phyloP scores from a whole-genome alignment of 2,329 filamentous ascomycete genomes.

The Claviceps fusiformis region DNA sequence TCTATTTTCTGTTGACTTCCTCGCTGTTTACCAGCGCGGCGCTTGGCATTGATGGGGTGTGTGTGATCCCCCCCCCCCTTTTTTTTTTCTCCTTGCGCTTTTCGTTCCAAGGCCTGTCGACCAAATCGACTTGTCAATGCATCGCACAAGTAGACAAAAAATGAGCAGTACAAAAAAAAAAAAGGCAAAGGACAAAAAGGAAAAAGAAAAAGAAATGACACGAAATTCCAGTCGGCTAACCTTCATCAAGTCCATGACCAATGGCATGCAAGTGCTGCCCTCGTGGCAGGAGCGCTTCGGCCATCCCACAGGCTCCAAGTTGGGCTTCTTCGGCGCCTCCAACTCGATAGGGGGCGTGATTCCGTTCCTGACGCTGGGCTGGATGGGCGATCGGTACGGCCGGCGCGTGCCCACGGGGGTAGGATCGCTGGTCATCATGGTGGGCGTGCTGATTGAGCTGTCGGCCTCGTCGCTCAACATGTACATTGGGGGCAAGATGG shows the following conservation, averaged over 20 bases:
- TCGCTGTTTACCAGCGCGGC: slow-evolving; percentile 28
- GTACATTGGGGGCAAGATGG: slow-evolving; percentile 25
- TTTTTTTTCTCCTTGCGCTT: not conserved
- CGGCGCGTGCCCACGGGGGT: slow-evolving; percentile 21
- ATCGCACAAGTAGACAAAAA: no score
- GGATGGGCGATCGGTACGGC: slow-evolving; percentile 22
- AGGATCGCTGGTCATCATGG: slow-evolving; percentile 26
- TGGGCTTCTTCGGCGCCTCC: slow-evolving; percentile 26
- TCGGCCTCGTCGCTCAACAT: slow-evolving; percentile 21
- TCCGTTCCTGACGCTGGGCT: slow-evolving; percentile 21
- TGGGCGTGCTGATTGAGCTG: slow-evolving; percentile 22
- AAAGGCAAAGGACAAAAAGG: no score
- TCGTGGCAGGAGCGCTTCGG: slow-evolving; percentile 25
- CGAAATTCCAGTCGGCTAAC: not conserved
- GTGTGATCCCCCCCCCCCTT: slow-evolving; percentile 5
- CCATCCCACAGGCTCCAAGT: slow-evolving; percentile 21
- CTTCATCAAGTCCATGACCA: slow-evolving; percentile 21
- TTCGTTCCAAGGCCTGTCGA: not conserved
- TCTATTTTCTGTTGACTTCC: slow-evolving; percentile 29
- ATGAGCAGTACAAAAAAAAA: no score
- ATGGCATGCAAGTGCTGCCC: slow-evolving; percentile 24
- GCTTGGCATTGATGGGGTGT: slow-evolving; percentile 27
- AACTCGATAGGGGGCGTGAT: slow-evolving; percentile 27
- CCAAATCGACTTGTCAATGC: no score
- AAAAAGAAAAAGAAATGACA: no score